phyloP scores from a whole-genome alignment of 2,329 filamentous ascomycete species.

The Botrytis pseudocinerea region DNA sequence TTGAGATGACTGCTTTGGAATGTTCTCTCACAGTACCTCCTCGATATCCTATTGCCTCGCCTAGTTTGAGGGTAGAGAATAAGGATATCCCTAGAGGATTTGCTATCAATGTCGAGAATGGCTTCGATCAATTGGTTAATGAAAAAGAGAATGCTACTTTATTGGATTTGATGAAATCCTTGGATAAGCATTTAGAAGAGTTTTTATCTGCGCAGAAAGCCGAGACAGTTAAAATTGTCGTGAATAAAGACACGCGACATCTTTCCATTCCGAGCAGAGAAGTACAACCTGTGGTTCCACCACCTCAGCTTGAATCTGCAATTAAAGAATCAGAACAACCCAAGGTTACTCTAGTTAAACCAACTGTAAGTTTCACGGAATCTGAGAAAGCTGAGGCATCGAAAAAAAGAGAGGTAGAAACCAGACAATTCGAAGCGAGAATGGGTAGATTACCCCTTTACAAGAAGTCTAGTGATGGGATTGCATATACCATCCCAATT shows the following conservation, averaged over 20 bases:
- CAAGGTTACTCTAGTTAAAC: conserved; percentile 25
- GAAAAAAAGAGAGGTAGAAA: conserved; percentile 63
- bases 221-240: conserved; percentile 66
- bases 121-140: conserved; percentile 65
- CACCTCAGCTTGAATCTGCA: conserved; percentile 16
- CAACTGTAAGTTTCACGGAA: conserved; percentile 48
- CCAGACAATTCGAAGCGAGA: conserved; percentile 71
- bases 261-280: conserved; percentile 36
- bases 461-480: conserved; percentile 67
- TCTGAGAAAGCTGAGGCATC: conserved; percentile 64
- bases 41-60: conserved; percentile 59
- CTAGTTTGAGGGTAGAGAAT: conserved; percentile 65
- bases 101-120: conserved; percentile 73
- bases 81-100: conserved; percentile 71
- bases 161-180: conserved; percentile 63
- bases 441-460: conserved; percentile 68
- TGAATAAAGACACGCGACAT: conserved; percentile 41
- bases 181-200: conserved; percentile 71
- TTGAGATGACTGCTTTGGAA: conserved; percentile 68
- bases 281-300: conserved; percentile 29
- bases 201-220: conserved; percentile 69
- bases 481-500: conserved; percentile 69
- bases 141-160: conserved; percentile 59
- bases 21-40: conserved; percentile 67
- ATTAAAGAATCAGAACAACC: conserved; percentile 17